Base-by-base conservation (phyloP, 345 rosid species). In the Brassica rapa region DNA sequence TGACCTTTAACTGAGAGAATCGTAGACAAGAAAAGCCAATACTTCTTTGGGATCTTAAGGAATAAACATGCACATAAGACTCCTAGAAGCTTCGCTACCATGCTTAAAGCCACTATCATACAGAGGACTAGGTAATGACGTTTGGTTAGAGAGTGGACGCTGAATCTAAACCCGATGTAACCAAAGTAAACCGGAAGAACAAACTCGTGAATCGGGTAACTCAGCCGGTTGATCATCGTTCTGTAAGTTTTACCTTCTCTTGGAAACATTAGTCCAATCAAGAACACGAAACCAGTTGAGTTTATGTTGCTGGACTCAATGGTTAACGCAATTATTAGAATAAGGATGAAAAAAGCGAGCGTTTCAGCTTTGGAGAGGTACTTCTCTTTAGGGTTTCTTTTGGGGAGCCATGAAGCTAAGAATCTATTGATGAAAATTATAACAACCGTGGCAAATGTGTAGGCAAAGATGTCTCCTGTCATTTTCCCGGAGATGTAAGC, bases 181-280 rank as follows among this genome's bases (percentile, higher is more conserved):
- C 98, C 94, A 5, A 90, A 94, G 78, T 86, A 94, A 4, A 92
- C 83, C 1, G 98, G 98, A 23, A 94, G 90, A 8, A 94, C 55
- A 76, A 92, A 90, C 76, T 87, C 92, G 71, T 92, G 80, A 43
- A 89, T 86, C 16, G 90, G 84, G 60, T 87, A 92, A 53, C 84
- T 81, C 72, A 94, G 87, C 70, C 88, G 88, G 12, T 73, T 81
- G 60, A 88, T 16, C 85, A 94, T 64, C 3, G 98, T 94, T 77
- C 97, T 70, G 16, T 85, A 82, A 5, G 92, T 85, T 75, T 92
- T 92, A 11, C 98, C 97, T 78, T 89, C 86, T 72, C 94, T 81
- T 0, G 98, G 97, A 82, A 90, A 92, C 87, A 85, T 29, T 71
- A 92, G 7, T 19, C 98, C 98, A 0, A 89, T 53, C 41, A 88